Evolutionary conservation across 805 yeast species (phyloP), one percentile per base, ranked within the genome.

Genomic region (Yamadazyma nakazawae): DNA sequence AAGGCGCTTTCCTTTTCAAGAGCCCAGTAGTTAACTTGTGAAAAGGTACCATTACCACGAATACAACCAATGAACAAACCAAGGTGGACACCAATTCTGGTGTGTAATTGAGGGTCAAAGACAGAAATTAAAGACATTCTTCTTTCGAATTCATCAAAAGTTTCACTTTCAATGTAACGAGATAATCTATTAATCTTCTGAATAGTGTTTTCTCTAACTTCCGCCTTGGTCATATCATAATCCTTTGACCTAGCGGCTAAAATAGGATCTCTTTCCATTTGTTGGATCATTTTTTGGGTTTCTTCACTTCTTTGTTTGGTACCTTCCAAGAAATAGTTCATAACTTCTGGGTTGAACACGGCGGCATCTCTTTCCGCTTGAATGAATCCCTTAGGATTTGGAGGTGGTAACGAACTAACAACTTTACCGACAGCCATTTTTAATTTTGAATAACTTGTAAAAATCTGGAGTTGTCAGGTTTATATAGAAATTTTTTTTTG

Each of bases 21-120:
- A 44, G 88, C 79, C 97, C 97, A 91, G 69, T 85, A 92, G 37
- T 81, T 72, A 56, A 85, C 78, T 72, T 91, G 98, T 46, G 81
- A 85, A 36, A 79, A 76, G 8, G 97, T 85, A 53, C 97, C 98
- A 57, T 87, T 85, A 50, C 97, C 96, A 54, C 84, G 80, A 47
- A 91, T 70, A 47, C 96, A 88, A 45, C 82, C 81, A 46, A 88
- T 74, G 62, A 92, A 92, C 47, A 91, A 75, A 2, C 96, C 97
- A 53, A 85, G 73, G 70, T 91, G 96, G 45, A 91, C 91, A 32
- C 96, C 97, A 41, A 88, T 66, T 57, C 98, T 79, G 32, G 97
- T 92, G 43, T 82, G 81, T 39, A 87, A 70, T 54, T 83, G 84
- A n/a, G 96, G 95, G 64, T 92, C 97, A 51, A 83, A 75, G 31